Evolutionary conservation across 768 basidiomycete genomes (phyloP).

Genomic region (Macrolepiota dolichaula): DNA sequence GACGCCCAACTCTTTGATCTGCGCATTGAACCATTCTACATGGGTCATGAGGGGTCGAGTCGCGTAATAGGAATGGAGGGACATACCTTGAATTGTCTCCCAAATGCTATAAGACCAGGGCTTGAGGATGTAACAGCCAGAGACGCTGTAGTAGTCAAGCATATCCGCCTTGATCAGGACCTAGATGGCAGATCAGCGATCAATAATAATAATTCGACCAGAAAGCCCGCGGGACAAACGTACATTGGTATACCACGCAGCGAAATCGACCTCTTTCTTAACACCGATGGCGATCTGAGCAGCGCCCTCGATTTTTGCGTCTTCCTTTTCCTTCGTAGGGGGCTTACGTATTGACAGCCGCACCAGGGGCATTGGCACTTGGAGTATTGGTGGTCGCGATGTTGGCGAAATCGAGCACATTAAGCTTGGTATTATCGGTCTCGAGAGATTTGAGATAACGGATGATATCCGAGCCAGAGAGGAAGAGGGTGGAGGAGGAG

Average conservation of each 20-base stretch:
- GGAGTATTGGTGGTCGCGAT: constrained; percentile 39
- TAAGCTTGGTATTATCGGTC: constrained; percentile 58
- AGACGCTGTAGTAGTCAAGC: constrained; percentile 98
- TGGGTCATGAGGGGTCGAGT: background rate
- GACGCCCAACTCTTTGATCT: constrained; percentile 92
- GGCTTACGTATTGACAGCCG: constrained; percentile 37
- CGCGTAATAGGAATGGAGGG: background rate
- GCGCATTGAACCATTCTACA: constrained; percentile 86
- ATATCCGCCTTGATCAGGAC: constrained; percentile 98
- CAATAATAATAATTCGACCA: background rate
- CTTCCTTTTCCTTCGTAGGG: constrained; percentile 59
- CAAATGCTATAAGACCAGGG: constrained; percentile 98
- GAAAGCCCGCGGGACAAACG: constrained; percentile 19
- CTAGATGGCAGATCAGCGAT: constrained; percentile 34
- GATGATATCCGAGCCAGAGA: constrained; percentile 73
- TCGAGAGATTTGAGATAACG: constrained; percentile 72
- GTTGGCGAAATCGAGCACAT: constrained; percentile 70
- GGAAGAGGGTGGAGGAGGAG: constrained; percentile 69
- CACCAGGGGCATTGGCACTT: constrained; percentile 17
- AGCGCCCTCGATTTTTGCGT: constrained; percentile 81
- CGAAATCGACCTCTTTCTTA: constrained; percentile 94
- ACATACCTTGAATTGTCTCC: constrained; percentile 89
- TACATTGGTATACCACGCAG: constrained; percentile 92
- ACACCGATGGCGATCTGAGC: constrained; percentile 92
- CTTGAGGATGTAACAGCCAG: constrained; percentile 97